Evolutionary conservation across 2,329 filamentous ascomycete species (phyloP).

Genomic region (Shiraia bambusicola): DNA sequence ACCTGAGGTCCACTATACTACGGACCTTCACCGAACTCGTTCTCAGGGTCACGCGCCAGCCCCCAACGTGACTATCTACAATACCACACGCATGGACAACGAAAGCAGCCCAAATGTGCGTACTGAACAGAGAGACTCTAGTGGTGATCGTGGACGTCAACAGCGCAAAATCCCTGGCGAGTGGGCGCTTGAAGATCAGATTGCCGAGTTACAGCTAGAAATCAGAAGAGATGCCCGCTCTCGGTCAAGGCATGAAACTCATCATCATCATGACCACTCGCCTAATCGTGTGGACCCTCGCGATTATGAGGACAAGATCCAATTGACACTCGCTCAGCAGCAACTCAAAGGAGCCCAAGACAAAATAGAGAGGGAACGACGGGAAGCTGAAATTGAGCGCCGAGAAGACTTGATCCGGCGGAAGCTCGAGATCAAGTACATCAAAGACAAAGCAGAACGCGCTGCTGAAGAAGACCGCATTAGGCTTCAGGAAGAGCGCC

Average conservation of each 20-base stretch:
- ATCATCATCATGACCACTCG: conserved; percentile 24
- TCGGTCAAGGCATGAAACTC: conserved; percentile 24
- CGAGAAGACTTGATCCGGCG: conserved; percentile 43
- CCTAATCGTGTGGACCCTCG: conserved; percentile 25
- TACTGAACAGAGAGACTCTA: conserved; percentile 32
- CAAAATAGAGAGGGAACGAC: conserved; percentile 37
- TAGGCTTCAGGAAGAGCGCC: conserved; percentile 30
- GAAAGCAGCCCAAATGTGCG: conserved; percentile 38
- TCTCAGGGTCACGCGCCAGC: conserved; percentile 47
- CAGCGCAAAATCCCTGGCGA: conserved; percentile 36
- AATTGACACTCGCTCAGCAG: conserved; percentile 39
- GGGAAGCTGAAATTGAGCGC: conserved; percentile 35
- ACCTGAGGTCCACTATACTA: conserved; percentile 30
- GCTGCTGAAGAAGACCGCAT: conserved; percentile 32
- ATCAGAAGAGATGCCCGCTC: conserved; percentile 29
- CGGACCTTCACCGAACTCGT: conserved; percentile 47
- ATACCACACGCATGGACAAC: conserved; percentile 45
- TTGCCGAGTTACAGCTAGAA: conserved; percentile 34
- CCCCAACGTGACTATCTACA: conserved; percentile 52
- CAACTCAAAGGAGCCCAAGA: conserved; percentile 42
- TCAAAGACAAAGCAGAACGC: conserved; percentile 38
- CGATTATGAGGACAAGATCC: conserved; percentile 30
- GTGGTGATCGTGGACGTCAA: conserved; percentile 29
- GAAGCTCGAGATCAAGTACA: conserved; percentile 39
- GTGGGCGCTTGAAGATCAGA: conserved; percentile 40